These are phyloP conservation scores for Fragaria nilgerrensis DNA, from an alignment of 306 rosid species.

Conservation along the genomic window DNA sequence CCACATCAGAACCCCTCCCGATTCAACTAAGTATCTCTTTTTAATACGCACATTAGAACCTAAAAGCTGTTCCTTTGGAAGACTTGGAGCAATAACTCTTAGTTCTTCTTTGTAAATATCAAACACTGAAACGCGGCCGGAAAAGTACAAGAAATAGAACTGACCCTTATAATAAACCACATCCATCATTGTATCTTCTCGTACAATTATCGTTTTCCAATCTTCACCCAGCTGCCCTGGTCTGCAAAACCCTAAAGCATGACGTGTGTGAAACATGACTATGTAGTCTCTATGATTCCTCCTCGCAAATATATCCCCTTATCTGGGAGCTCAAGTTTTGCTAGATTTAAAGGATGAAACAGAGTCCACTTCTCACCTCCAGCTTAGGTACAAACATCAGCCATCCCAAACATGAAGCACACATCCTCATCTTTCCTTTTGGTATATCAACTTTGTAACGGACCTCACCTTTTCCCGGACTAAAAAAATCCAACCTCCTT, in stretches of 20 bases:
- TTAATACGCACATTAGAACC: neutral
- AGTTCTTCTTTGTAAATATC: neutral
- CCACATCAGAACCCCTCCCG: neutral
- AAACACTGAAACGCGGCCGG: neutral
- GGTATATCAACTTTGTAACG: neutral
- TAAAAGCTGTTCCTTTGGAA: neutral
- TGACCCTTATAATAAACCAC: neutral
- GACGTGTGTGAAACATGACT: neutral
- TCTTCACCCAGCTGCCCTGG: neutral
- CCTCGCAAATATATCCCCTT: no score
- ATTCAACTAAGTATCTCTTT: neutral
- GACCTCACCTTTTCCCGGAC: neutral
- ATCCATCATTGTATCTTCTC: neutral
- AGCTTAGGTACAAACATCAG: neutral
- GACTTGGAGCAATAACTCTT: neutral
- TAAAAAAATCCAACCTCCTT: neutral
- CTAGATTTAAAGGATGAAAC: neutral
- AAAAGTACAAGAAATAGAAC: neutral
- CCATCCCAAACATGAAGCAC: neutral
- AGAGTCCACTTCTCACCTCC: neutral
- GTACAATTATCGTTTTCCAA: neutral
- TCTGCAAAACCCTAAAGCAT: neutral
- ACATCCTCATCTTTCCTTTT: neutral
- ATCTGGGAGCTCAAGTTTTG: neutral
- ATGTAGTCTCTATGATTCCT: no score